phyloP scores from a whole-genome alignment of 2,329 filamentous ascomycete species.

The Xylariaceae sp. region DNA sequence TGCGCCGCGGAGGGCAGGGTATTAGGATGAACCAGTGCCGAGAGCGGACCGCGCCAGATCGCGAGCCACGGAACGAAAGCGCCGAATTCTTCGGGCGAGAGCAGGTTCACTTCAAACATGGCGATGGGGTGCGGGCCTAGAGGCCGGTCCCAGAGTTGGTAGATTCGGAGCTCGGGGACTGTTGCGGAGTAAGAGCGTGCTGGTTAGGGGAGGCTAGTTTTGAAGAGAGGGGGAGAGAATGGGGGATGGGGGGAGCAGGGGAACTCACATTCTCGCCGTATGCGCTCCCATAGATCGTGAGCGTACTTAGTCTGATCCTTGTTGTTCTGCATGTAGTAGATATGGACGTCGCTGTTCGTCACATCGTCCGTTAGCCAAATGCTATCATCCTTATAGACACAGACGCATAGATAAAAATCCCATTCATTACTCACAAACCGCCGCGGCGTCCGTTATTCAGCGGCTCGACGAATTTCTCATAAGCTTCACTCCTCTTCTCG shows the following conservation, averaged over 20 bases:
- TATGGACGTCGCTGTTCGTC: conserved; percentile 64
- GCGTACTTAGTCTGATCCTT: conserved; percentile 63
- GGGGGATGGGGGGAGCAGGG: background rate
- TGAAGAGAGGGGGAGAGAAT: background rate
- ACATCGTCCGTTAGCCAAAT: background rate
- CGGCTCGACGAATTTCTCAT: conserved; percentile 65
- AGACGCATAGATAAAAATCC: background rate
- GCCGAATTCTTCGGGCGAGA: conserved; percentile 82
- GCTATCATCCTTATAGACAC: background rate
- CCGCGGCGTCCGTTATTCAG: conserved; percentile 62
- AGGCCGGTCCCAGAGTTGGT: conserved; percentile 70
- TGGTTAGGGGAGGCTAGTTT: background rate
- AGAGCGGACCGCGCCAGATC: conserved; percentile 75
- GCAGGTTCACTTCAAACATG: conserved; percentile 92
- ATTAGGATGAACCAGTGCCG: conserved; percentile 79
- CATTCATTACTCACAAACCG: conserved; percentile 59
- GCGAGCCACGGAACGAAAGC: conserved; percentile 84
- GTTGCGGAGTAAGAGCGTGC: background rate
- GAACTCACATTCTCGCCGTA: conserved; percentile 69
- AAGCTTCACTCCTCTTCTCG: conserved; percentile 59
- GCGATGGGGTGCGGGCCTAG: conserved; percentile 77
- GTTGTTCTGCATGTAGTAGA: conserved; percentile 72
- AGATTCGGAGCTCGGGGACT: conserved; percentile 85
- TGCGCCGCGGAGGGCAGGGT: conserved; percentile 39
- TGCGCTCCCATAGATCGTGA: conserved; percentile 68